Base-by-base conservation (phyloP, 192 early-diverging fungal genomes). In the Coemansia reversa region DNA sequence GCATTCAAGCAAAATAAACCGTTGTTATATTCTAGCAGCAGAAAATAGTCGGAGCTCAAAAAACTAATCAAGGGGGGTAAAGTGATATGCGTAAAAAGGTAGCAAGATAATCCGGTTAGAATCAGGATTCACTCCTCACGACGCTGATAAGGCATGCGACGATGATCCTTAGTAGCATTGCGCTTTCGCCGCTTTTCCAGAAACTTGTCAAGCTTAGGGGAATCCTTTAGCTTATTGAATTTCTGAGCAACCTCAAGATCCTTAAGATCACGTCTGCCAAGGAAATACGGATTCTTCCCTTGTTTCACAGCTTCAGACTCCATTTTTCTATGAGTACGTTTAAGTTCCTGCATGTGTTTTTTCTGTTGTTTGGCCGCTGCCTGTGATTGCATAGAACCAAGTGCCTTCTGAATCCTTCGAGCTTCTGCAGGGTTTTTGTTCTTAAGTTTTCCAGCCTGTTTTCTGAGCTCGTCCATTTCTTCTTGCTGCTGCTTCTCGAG, bases 231-330 rank as follows among this genome's bases (percentile, higher is more conserved):
- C 56, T 86, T 70, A 48, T 91, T 84, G 85, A 91, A 97, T 75
- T 91, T 93, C 51, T 96, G 91, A 47, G 92, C 84, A 60, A 94
- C 72, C 72, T 93, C 92, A 51, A 95, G 62, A 60, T 93, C 91
- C 84, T 93, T 75, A 19, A 84, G 58, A 73, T 85, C 87, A 88
- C 92, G 84, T 70, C 91, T 89, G 74, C 97, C 97, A 52, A 98
- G 79, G 83, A 88, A 98, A 79, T 88, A 99, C 27, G 97, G 94
- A 61, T 85, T 92, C 83, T 99, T 98, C 30, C 97, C 97, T 72
- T 92, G 73, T 67, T 88, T 80, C 30, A 95, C 86, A 55, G 87
- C 65, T 51, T 93, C 92, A 27, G 70, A 69, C 73, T 99, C 95
- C 61, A 72, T 86, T 76, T 93, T 93, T 63, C 90, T 89, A 71